Conservation (phyloP, 768 basidiomycete genomes). For the Auricularia sp. region DNA sequence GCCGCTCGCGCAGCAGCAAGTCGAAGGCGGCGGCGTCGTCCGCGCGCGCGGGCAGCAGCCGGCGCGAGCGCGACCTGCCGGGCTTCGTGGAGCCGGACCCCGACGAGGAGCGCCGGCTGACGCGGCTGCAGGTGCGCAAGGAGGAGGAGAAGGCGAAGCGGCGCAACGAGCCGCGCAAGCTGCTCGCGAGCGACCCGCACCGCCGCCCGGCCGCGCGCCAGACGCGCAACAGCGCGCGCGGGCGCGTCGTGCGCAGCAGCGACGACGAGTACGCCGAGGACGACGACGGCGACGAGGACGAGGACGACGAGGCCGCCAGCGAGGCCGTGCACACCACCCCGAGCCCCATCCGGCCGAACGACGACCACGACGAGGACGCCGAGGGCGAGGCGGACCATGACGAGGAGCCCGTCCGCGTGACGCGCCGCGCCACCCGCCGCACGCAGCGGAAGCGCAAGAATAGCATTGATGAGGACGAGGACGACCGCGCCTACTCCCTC, state of each 20-base stretch:
- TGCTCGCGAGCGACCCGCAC: neutral
- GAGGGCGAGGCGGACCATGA: conserved; percentile 25
- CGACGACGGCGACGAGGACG: conserved; percentile 20
- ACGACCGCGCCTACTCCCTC: conserved; percentile 54
- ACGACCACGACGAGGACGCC: conserved; percentile 29
- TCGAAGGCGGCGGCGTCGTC: conserved; percentile 17
- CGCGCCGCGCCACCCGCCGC: conserved; percentile 2
- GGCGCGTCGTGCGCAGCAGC: conserved; percentile 1
- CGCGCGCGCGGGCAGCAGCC: conserved; percentile 11
- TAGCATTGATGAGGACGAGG: conserved; percentile 30
- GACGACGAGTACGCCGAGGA: conserved; percentile 8
- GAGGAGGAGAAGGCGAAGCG: conserved; percentile 42
- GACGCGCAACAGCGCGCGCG: neutral
- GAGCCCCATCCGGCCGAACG: conserved; percentile 1
- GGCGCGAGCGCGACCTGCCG: neutral
- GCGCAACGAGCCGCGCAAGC: conserved; percentile 26
- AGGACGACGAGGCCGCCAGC: conserved; percentile 19
- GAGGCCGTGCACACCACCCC: conserved; percentile 30
- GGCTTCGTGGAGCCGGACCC: conserved; percentile 11
- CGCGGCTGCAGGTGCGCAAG: conserved; percentile 35
- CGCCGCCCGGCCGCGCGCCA: neutral
- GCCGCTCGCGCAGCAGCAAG: neutral
- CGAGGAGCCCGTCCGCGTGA: conserved; percentile 26
- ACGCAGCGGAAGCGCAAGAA: conserved; percentile 2
- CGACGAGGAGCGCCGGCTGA: conserved; percentile 12